Percentiles rank a stretch among this genome's conserved stretches.
Evolutionary conservation across 1,284 basidiomycete genomes (phyloP).

Genomic region (Boletus semigastroideus): DNA sequence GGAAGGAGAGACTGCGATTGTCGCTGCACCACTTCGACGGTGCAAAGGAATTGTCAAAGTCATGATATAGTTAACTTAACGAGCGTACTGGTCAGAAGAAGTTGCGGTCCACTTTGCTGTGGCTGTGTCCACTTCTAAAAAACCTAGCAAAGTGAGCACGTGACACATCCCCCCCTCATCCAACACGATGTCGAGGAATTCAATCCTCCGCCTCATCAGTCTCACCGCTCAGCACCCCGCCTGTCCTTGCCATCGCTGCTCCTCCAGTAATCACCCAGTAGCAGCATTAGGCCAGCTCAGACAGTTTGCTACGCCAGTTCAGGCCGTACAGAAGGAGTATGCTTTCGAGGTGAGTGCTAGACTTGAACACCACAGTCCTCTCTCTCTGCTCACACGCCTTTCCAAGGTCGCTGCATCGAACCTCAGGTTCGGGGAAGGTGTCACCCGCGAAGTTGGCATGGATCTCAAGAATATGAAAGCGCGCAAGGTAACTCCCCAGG

Average conservation of each 20-base stretch:
- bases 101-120: not conserved
- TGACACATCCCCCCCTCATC: conserved; percentile 6
- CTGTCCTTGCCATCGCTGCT: conserved; percentile 76
- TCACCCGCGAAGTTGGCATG: conserved; percentile 91
- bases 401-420: conserved; percentile 86
- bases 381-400: not conserved
- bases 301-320: conserved; percentile 83
- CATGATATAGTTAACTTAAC: conserved; percentile 19
- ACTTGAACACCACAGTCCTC: not conserved
- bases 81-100: conserved; percentile 12
- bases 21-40: conserved; percentile 28
- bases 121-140: conserved; percentile 9
- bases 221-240: conserved; percentile 63
- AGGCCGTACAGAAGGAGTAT: conserved; percentile 83
- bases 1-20: conserved; percentile 24
- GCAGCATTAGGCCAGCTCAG: conserved; percentile 62
- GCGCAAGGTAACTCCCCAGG: conserved; percentile 53
- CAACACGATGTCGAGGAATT: conserved; percentile 46
- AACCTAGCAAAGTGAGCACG: not conserved
- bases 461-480: conserved; percentile 91
- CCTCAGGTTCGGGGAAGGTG: conserved; percentile 85
- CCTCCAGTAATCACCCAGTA: conserved; percentile 31
- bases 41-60: conserved; percentile 38
- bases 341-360: conserved; percentile 78
- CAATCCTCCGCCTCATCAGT: conserved; percentile 69